Evolutionary conservation across 306 rosid genomes (phyloP), one percentile per base, ranked within the genome.

Genomic region (Vigna trinervia): DNA sequence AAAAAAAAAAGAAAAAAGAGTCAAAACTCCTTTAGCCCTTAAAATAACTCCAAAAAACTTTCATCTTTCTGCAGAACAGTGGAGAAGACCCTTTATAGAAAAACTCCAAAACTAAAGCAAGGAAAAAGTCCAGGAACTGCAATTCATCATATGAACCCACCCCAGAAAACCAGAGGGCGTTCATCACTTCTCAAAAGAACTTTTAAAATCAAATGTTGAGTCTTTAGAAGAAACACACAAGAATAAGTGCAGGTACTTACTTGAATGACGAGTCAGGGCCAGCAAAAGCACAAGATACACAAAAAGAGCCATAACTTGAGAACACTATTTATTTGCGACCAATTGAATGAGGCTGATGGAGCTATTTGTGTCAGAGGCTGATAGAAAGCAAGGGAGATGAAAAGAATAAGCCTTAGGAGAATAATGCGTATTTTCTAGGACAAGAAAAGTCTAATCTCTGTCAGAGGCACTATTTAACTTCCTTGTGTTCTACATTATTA

Each of bases 231-330:
- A 32, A 50, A 20, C 2, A 71, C 2, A 8, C 14, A 23, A 0
- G 14, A 69, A 73, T 12, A 9, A 67, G 74, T 38, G 7, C 11
- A 64, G 71, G 32, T 13, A 75, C 95, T 91, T 93, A 93, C 98
- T 89, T 83, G 98, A 93, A 59, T 74, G 89, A 71, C 77, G 81
- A 68, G 86, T 76, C 12, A 91, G 80, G 70, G 89, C 87, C 36
- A 88, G 56, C 85, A 93, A 78, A 56, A 93, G 62, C 82, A 85
- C 69, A 50, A 88, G 38, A 61, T 78, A 91, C 67, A 91, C 64
- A 38, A 83, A 78, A 81, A 78, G 48, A 69, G 87, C 89, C 98
- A 91, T 91, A 77, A 80, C 0, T 43, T 26, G 74, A 56, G 47
- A 48, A 63, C 46, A 45, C 28, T 75, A 34, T 38, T 10, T 36